Percentiles rank a stretch among this genome's conserved stretches.
phyloP scores from a whole-genome alignment of 768 basidiomycete species.

The Rhodotorula babjevae region DNA sequence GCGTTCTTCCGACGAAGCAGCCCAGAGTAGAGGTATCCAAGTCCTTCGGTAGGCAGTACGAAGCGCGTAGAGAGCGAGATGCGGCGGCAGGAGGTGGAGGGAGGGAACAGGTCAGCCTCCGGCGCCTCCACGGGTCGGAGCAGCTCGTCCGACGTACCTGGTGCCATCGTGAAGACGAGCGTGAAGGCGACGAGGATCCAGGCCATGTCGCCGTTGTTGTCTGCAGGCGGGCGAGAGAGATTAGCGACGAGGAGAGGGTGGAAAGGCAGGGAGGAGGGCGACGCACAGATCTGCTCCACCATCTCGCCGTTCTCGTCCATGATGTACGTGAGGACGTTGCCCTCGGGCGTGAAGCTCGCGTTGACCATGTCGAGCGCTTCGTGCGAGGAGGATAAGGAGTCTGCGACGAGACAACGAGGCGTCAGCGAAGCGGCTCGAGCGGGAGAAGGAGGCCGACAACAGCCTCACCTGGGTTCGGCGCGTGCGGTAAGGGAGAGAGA shows the following conservation, averaged over 20 bases:
- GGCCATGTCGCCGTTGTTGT: slow-evolving; percentile 13
- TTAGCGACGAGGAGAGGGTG: no score
- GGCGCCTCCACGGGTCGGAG: no score
- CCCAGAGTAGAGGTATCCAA: slow-evolving; percentile 41
- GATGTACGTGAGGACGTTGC: slow-evolving; percentile 1
- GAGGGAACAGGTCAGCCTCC: no score
- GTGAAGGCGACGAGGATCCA: slow-evolving; percentile 39
- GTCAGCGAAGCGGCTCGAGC: no score
- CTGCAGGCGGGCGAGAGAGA: not conserved
- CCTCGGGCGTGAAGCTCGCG: slow-evolving; percentile 49
- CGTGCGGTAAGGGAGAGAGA: not conserved
- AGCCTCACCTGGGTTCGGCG: no score
- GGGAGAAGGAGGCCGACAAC: no score
- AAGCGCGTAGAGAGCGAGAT: no score
- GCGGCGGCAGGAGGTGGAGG: no score
- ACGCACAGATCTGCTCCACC: slow-evolving; percentile 11
- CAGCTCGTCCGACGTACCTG: no score
- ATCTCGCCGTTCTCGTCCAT: not conserved
- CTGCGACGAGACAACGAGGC: not conserved
- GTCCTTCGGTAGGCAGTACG: no score
- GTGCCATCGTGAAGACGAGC: slow-evolving; percentile 49
- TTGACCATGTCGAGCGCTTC: slow-evolving; percentile 49
- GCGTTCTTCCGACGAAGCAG: slow-evolving; percentile 51
- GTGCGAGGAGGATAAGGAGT: no score
- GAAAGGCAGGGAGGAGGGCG: no score